Evolutionary conservation across 495 filamentous ascomycete genomes (phyloP), one percentile per base, ranked within the genome.

Genomic region (Penicillium maclennaniae): DNA sequence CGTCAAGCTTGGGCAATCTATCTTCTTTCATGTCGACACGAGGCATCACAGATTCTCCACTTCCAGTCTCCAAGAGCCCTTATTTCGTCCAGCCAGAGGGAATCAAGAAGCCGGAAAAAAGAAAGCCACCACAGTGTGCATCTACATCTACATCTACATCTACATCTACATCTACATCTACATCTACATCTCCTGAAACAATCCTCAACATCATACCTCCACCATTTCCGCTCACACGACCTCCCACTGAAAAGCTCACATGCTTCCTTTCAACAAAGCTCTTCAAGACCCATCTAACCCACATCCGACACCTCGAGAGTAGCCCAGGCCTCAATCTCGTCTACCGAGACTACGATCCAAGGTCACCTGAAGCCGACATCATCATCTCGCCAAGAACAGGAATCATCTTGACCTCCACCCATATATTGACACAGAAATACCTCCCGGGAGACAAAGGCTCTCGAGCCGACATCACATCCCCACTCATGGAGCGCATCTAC

Each of bases 351-450:
- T 65, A 65, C 27, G 43, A 42, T 19, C 7, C 21, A 23, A 34
- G 4, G 3, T 14, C 37, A 27, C 38, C 21, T 17, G 91, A 95
- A 66, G 88, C 88, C 9, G 91, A 96, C 63, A 55, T 96, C 14
- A 82, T 87, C 27, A 55, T 92, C 41, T 90, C 89, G 0, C 84
- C 89, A 0, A 72, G 72, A 3, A 86, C 81, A 0, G 89, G 87
- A 1, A 70, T 95, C 14, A 61, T 95, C 9, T 60, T 86, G 7
- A 88, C 88, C 9, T 88, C 84, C 1, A 72, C 91, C 6, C 83
- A 91, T 55, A 82, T 84, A 55, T 81, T 88, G 45, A 88, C 87
- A 28, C 91, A 96, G 60, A 77, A 78, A 43, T 67, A 75, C 26
- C 71, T 89, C 0, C 88, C 89, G 0, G 88, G 87, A 14, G 3